Conservation (phyloP, 495 filamentous ascomycete species). For the Choiromyces venosus region DNA sequence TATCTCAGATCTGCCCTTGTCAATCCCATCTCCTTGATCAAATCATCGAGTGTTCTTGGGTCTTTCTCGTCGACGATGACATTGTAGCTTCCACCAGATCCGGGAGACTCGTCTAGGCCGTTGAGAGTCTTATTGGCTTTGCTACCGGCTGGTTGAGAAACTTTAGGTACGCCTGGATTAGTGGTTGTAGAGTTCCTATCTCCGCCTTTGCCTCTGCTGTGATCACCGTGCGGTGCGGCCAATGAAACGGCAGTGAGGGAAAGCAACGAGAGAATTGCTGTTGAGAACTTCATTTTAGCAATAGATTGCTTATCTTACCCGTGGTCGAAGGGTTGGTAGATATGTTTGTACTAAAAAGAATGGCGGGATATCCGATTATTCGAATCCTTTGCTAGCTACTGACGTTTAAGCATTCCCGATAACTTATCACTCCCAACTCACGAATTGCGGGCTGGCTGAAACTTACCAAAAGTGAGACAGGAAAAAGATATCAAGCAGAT, state of each 20-base stretch:
- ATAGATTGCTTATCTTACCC: not conserved
- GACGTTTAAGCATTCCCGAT: not conserved
- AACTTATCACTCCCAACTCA: not conserved
- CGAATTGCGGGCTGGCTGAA: not conserved
- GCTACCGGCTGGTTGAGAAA: not conserved
- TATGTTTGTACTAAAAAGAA: not conserved
- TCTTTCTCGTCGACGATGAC: conserved; percentile 36
- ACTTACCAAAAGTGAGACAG: not conserved
- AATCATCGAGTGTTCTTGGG: conserved; percentile 29
- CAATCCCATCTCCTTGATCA: conserved; percentile 33
- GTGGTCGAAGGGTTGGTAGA: not conserved
- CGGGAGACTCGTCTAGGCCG: conserved; percentile 20
- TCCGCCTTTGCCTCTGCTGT: not conserved
- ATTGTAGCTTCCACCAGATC: conserved; percentile 33
- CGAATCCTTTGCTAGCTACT: not conserved
- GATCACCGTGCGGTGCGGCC: conserved; percentile 21
- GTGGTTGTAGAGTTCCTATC: not conserved
- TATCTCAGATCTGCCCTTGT: conserved; percentile 38
- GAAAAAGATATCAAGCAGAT: not conserved
- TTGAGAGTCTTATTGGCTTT: not conserved
- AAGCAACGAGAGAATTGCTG: conserved; percentile 14
- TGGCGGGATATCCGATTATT: not conserved
- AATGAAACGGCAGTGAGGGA: conserved; percentile 20
- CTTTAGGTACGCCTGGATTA: not conserved
- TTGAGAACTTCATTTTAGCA: conserved; percentile 26